A percentile compares a stretch with the other conserved stretches of the same genome.
Conservation (phyloP, 495 filamentous ascomycete species). For the Penicillium paradoxum region DNA sequence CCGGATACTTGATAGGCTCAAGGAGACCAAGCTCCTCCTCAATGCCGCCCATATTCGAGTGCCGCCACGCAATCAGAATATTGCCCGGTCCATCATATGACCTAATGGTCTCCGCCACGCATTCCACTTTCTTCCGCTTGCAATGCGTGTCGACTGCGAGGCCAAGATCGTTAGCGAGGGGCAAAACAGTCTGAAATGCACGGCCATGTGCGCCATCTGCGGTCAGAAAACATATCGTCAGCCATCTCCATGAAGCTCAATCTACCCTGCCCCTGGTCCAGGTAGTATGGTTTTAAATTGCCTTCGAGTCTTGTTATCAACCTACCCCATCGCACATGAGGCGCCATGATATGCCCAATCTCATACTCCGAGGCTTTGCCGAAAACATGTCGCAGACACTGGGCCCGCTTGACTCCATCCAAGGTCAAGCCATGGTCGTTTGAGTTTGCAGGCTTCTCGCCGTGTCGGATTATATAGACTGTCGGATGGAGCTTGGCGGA, state of each 20-base stretch:
- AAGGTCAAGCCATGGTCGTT: conserved; percentile 36
- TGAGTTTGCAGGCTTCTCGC: conserved; percentile 43
- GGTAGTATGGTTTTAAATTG: background rate
- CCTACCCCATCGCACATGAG: conserved; percentile 28
- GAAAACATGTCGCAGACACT: conserved; percentile 44
- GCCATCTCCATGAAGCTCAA: background rate
- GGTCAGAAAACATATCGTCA: conserved; percentile 8
- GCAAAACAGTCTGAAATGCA: conserved; percentile 45
- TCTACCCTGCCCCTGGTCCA: background rate
- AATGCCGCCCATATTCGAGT: conserved; percentile 20
- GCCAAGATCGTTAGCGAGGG: conserved; percentile 44
- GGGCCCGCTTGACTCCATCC: conserved; percentile 40
- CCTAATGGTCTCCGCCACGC: conserved; percentile 19
- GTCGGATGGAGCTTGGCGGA: conserved; percentile 16
- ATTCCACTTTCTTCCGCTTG: conserved; percentile 21
- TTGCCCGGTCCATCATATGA: conserved; percentile 24
- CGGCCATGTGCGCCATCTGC: conserved; percentile 42
- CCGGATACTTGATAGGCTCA: conserved; percentile 21
- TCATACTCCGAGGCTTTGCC: conserved; percentile 37
- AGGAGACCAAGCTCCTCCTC: conserved; percentile 15
- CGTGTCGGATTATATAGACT: conserved; percentile 52
- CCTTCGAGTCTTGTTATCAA: background rate
- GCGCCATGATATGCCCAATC: conserved; percentile 46
- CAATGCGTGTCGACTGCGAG: conserved; percentile 41
- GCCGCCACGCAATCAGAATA: conserved; percentile 33